These are phyloP conservation scores for Calonectria hongkongensis DNA, from an alignment of 2,329 filamentous ascomycete genomes.

Conservation along the genomic window DNA sequence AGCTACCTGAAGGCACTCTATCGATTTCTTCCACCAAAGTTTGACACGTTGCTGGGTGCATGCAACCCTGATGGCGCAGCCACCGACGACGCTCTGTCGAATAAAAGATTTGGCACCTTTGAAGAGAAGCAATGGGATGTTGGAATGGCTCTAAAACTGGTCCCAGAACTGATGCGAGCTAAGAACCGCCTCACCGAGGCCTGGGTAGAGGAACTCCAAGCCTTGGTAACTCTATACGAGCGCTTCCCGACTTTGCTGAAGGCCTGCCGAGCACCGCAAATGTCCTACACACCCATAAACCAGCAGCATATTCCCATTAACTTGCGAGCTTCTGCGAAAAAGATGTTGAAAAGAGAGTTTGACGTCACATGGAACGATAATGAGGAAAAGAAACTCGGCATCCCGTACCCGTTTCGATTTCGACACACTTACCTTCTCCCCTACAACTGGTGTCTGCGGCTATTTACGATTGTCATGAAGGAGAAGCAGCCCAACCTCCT, in stretches of 20 bases:
- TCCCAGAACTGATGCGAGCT: neutral
- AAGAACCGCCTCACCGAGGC: neutral
- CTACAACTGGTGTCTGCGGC: conserved; percentile 7
- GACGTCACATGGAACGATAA: neutral
- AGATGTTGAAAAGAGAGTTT: neutral
- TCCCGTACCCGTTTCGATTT: neutral
- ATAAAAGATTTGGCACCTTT: neutral
- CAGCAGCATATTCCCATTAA: neutral
- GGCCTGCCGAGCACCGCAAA: neutral
- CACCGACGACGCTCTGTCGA: neutral
- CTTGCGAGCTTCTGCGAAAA: neutral
- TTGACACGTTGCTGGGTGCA: neutral
- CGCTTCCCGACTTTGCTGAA: conserved; percentile 2
- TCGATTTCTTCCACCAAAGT: neutral
- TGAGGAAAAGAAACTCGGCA: too few species aligned
- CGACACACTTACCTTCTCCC: neutral
- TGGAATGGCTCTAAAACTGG: neutral
- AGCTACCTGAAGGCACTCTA: neutral
- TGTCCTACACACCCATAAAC: neutral
- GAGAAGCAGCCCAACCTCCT: neutral
- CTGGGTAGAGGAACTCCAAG: neutral
- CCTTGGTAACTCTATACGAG: neutral
- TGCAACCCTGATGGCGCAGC: neutral
- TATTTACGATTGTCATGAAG: neutral
- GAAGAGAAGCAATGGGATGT: neutral